Conservation (phyloP, 2,329 filamentous ascomycete species). For the Xylaria sp. region DNA sequence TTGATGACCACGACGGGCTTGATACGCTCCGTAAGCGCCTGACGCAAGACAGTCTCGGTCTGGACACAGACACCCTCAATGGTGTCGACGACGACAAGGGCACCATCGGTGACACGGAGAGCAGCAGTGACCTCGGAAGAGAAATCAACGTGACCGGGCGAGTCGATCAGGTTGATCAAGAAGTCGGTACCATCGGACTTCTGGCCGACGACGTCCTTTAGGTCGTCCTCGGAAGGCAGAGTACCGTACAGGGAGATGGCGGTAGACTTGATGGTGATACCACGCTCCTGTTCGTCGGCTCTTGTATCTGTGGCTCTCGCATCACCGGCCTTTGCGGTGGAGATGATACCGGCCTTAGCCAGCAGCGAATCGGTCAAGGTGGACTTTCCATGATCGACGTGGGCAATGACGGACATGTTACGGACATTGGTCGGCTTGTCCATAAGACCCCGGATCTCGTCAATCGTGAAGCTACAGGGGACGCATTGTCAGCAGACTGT, state of each 20-base stretch:
- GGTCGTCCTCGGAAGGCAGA: conserved; percentile 81
- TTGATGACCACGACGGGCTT: conserved; percentile 99
- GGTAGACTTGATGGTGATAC: conserved; percentile 99
- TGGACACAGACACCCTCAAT: conserved; percentile 99
- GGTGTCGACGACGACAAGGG: conserved; percentile 99
- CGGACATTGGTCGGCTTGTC: conserved; percentile 77
- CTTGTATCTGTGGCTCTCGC: conserved; percentile 96
- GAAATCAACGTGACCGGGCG: conserved; percentile 99
- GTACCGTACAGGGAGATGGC: conserved; percentile 97
- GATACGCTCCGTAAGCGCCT: conserved; percentile 99
- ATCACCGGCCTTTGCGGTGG: conserved; percentile 95
- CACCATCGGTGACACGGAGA: conserved; percentile 99
- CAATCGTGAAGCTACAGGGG: conserved; percentile 89
- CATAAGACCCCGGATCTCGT: conserved; percentile 84
- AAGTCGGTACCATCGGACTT: conserved; percentile 93
- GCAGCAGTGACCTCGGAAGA: conserved; percentile 99
- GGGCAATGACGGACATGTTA: conserved; percentile 99
- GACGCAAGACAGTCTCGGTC: conserved; percentile 98
- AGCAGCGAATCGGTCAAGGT: conserved; percentile 99
- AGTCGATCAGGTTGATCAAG: conserved; percentile 99
- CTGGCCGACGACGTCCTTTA: conserved; percentile 92
- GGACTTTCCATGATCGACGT: conserved; percentile 99
- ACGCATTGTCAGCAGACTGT: conserved; percentile 59
- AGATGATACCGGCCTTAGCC: conserved; percentile 99
- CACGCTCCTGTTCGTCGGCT: conserved; percentile 98